phyloP scores from a whole-genome alignment of 345 rosid species.

The Eucalyptus tenuipes region DNA sequence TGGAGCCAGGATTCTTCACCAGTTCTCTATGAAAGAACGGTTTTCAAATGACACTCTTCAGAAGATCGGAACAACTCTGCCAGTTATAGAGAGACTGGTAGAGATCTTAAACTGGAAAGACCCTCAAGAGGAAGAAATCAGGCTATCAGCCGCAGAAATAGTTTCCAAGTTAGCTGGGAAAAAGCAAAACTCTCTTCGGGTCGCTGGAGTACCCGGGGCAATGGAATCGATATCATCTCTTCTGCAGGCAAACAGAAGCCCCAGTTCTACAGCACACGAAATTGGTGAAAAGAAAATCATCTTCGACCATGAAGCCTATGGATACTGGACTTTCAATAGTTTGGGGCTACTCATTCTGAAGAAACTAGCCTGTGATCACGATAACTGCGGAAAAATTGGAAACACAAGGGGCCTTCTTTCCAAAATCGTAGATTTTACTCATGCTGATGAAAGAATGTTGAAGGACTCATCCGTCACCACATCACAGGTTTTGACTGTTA shows the following conservation, averaged over 20 bases:
- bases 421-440: slow-evolving; percentile 63
- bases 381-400: slow-evolving; percentile 80
- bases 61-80: slow-evolving; percentile 57
- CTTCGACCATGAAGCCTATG: slow-evolving; percentile 28
- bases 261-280: slow-evolving; percentile 39
- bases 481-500: slow-evolving; percentile 48
- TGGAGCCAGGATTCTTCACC: slow-evolving; percentile 52
- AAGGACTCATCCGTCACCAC: slow-evolving; percentile 29
- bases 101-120: slow-evolving; percentile 90
- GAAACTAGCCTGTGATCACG: slow-evolving; percentile 62
- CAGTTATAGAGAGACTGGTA: slow-evolving; percentile 53
- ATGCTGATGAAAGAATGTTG: slow-evolving; percentile 33
- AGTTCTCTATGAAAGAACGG: slow-evolving; percentile 15
- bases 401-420: slow-evolving; percentile 74
- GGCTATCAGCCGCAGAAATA: slow-evolving; percentile 59
- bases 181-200: slow-evolving; percentile 59
- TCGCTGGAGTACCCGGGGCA: slow-evolving; percentile 74
- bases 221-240: slow-evolving; percentile 83
- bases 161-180: slow-evolving; percentile 54
- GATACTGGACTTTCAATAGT: slow-evolving; percentile 54
- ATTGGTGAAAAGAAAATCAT: slow-evolving; percentile 35
- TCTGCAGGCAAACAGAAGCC: slow-evolving; percentile 34
- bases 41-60: slow-evolving; percentile 57
- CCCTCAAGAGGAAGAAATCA: slow-evolving; percentile 60
- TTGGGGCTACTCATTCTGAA: slow-evolving; percentile 69